Evolutionary conservation across 1,284 basidiomycete genomes (phyloP).

Genomic region (Moesziomyces sp.): DNA sequence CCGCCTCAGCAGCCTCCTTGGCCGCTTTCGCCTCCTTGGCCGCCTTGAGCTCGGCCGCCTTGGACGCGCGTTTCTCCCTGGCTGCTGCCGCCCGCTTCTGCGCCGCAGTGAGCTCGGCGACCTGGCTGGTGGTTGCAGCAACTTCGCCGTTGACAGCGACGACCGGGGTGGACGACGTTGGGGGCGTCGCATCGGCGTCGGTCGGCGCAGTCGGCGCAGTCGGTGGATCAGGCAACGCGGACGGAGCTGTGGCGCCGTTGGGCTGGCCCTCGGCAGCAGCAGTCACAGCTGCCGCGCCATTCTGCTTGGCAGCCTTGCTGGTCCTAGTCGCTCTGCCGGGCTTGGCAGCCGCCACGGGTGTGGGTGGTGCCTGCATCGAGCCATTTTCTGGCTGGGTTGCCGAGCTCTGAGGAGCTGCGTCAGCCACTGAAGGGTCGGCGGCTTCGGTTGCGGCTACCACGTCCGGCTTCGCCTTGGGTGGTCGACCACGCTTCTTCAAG

Average conservation of each 20-base stretch:
- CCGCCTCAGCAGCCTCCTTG: background rate
- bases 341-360: background rate
- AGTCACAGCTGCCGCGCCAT: background rate
- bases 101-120: background rate
- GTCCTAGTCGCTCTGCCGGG: too few relatives aligned
- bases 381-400: background rate
- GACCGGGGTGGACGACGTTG: background rate
- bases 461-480: too few relatives aligned
- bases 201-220: background rate
- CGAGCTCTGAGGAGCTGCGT: background rate
- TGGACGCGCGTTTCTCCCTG: constrained; percentile 5
- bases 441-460: too few relatives aligned
- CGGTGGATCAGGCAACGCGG: constrained; percentile 1
- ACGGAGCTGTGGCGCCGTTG: background rate
- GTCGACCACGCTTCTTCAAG: too few relatives aligned
- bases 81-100: background rate
- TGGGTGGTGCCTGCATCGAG: background rate
- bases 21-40: background rate
- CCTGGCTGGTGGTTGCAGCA: background rate
- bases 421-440: too few relatives aligned
- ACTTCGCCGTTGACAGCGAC: background rate
- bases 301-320: background rate
- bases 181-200: too few relatives aligned
- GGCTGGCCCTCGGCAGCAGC: constrained; percentile 1
- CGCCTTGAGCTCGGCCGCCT: constrained; percentile 6